Conservation (phyloP, 495 filamentous ascomycete species). For the Podospora pseudoanserina region DNA sequence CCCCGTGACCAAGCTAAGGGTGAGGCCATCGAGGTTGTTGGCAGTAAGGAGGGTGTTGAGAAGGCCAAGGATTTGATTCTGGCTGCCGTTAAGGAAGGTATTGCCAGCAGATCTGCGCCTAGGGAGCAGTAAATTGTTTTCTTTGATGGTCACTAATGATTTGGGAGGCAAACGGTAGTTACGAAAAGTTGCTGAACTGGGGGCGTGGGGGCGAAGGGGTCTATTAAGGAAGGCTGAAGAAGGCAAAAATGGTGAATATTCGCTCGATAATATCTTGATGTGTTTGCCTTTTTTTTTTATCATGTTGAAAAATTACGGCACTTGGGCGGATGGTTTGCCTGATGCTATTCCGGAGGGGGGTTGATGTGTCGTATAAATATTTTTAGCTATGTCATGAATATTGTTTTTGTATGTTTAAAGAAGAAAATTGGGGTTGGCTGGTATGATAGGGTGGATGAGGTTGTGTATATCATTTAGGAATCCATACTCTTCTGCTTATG, state of each 20-base stretch:
- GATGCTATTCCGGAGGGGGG: neutral
- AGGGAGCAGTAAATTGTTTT: slow-evolving; percentile 1
- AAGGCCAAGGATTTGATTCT: slow-evolving; percentile 86
- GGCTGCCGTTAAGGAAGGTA: slow-evolving; percentile 63
- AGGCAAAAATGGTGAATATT: neutral
- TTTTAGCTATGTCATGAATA: neutral
- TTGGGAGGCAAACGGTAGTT: slow-evolving; percentile 9
- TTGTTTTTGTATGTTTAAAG: neutral
- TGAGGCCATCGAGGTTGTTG: slow-evolving; percentile 86
- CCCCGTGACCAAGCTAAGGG: slow-evolving; percentile 71
- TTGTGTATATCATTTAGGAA: neutral
- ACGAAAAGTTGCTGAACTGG: neutral
- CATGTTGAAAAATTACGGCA: neutral
- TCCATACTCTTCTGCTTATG: neutral
- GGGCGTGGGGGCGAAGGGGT: neutral
- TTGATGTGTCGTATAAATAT: neutral
- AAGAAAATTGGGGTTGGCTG: neutral
- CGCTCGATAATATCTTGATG: neutral
- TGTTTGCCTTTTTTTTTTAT: neutral
- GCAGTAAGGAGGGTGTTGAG: slow-evolving; percentile 74
- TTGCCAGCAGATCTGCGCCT: slow-evolving; percentile 15
- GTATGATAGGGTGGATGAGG: neutral
- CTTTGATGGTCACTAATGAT: neutral
- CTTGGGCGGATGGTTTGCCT: neutral
- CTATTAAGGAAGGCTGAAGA: neutral